Evolutionary conservation across 1,139 yeast genomes (phyloP).

Genomic region (Magnusiomyces starmeri): DNA sequence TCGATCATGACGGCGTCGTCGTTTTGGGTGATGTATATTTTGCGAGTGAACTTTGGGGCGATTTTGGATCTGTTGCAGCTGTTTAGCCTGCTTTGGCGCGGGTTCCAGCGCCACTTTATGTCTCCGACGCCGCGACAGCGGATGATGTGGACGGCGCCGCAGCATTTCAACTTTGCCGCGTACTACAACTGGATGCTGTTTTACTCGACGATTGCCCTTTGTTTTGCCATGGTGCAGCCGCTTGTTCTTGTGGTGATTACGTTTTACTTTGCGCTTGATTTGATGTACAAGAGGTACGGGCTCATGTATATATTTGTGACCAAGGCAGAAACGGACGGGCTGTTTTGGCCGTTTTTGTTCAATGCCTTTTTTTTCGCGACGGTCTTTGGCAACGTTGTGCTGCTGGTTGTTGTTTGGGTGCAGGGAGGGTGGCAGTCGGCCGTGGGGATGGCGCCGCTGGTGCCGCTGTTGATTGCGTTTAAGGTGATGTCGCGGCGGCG

Average conservation of each 20-base stretch:
- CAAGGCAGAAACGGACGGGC: conserved; percentile 37
- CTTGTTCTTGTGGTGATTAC: conserved; percentile 34
- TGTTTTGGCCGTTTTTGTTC: conserved; percentile 35
- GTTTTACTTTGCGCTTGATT: conserved; percentile 30
- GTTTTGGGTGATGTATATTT: conserved; percentile 39
- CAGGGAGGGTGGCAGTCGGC: conserved; percentile 35
- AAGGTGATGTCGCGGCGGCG: conserved; percentile 24
- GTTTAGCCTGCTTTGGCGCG: conserved; percentile 27
- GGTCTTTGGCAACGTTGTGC: conserved; percentile 34
- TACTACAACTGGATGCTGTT: conserved; percentile 35
- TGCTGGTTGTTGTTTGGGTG: conserved; percentile 36
- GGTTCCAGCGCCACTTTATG: conserved; percentile 26
- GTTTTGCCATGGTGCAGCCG: conserved; percentile 38
- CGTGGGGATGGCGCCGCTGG: conserved; percentile 31
- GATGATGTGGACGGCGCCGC: conserved; percentile 35
- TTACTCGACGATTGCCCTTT: conserved; percentile 35
- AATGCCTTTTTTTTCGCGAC: conserved; percentile 34
- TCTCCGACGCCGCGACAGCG: conserved; percentile 36
- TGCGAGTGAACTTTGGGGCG: conserved; percentile 33
- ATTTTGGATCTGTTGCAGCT: conserved; percentile 33
- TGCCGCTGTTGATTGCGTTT: conserved; percentile 28
- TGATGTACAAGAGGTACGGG: conserved; percentile 34
- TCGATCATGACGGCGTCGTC: conserved; percentile 37
- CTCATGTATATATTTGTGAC: conserved; percentile 36
- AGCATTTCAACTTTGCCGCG: conserved; percentile 33